Conservation (phyloP, 176 grass and related monocot species). For the Oryza meridionalis region DNA sequence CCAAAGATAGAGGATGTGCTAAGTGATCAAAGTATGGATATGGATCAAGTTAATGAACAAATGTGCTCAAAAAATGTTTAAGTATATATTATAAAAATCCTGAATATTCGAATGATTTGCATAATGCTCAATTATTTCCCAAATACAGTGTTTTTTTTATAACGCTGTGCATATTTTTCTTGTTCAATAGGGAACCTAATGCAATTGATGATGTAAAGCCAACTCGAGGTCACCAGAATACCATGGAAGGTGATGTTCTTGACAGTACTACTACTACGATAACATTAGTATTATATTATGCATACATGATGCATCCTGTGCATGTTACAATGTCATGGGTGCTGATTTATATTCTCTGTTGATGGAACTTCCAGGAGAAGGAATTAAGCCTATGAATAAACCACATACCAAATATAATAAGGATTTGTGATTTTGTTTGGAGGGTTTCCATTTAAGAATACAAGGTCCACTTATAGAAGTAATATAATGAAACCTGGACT, state of each 20-base stretch:
- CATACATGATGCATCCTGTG: too few species aligned
- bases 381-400: too few species aligned
- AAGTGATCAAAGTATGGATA: not conserved
- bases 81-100: not conserved
- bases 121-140: not conserved
- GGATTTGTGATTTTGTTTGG: too few species aligned
- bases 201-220: not conserved
- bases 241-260: not conserved
- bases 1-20: not conserved
- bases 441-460: too few species aligned
- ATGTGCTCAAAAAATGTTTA: not conserved
- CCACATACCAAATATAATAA: too few species aligned
- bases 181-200: not conserved
- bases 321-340: too few species aligned
- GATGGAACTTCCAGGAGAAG: too few species aligned
- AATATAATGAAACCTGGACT: too few species aligned
- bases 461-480: too few species aligned
- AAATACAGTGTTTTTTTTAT: not conserved
- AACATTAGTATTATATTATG: too few species aligned
- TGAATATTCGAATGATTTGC: not conserved
- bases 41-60: not conserved
- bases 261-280: too few species aligned
- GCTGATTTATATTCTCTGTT: too few species aligned
- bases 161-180: not conserved
- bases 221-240: not conserved